These are phyloP conservation scores for Calonectria ilicicola DNA, from an alignment of 2,329 filamentous ascomycete genomes.

Conservation along the genomic window DNA sequence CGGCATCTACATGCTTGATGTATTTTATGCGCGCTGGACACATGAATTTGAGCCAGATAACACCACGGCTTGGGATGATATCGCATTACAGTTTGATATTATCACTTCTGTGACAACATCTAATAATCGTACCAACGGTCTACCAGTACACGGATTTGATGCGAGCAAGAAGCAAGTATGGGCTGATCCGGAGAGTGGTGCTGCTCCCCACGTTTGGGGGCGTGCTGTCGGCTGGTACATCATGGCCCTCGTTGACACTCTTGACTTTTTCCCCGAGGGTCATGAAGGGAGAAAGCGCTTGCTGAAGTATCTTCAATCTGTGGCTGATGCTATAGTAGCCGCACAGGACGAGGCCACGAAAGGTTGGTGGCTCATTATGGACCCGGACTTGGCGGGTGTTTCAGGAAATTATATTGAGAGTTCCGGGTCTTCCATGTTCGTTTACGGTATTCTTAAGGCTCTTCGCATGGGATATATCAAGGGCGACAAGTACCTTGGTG, in stretches of 20 bases:
- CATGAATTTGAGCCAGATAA: conserved; percentile 32
- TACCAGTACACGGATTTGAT: background rate
- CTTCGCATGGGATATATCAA: background rate
- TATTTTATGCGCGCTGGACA: conserved; percentile 36
- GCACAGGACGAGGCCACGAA: background rate
- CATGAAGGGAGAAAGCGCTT: background rate
- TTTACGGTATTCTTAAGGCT: background rate
- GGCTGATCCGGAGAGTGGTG: background rate
- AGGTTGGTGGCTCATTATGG: background rate
- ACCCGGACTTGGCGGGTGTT: background rate
- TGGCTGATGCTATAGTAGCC: background rate
- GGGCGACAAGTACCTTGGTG: background rate
- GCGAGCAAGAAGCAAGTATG: background rate
- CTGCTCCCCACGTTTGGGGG: background rate
- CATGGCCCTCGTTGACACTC: background rate
- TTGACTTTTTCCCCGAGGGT: background rate
- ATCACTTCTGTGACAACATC: background rate
- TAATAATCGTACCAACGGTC: background rate
- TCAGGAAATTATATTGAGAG: background rate
- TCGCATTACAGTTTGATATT: conserved; percentile 13
- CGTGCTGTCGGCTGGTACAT: background rate
- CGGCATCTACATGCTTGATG: conserved; percentile 35
- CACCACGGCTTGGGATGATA: conserved; percentile 35
- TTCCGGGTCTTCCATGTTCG: background rate
- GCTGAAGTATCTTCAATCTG: background rate